Conservation (phyloP, 352 stramenopile genomes). For the Globisporangium echinulatum region DNA sequence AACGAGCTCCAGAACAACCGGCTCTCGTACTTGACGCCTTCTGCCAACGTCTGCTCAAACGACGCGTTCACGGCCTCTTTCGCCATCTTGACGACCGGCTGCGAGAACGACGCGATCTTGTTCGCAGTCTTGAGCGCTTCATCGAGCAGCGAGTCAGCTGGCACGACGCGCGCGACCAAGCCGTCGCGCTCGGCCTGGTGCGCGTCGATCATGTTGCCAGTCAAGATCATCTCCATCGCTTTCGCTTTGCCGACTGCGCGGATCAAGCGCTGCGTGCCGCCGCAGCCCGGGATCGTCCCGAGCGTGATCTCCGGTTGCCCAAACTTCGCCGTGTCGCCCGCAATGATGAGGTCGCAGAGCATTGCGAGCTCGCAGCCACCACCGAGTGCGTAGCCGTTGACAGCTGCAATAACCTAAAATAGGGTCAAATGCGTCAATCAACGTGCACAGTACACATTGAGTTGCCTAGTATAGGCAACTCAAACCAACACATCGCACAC, state of each 20-base stretch:
- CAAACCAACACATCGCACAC: background rate
- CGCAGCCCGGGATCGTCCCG: conserved; percentile 95
- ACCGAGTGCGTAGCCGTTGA: conserved; percentile 97
- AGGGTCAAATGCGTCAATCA: background rate
- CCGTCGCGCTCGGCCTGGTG: conserved; percentile 92
- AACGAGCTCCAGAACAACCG: conserved; percentile 98
- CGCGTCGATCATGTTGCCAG: conserved; percentile 95
- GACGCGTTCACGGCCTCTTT: conserved; percentile 95
- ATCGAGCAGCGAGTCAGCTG: conserved; percentile 88
- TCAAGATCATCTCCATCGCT: conserved; percentile 98
- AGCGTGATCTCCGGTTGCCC: conserved; percentile 98
- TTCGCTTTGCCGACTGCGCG: conserved; percentile 97
- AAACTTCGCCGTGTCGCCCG: conserved; percentile 95
- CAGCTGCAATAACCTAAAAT: conserved; percentile 88
- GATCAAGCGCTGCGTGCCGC: conserved; percentile 96
- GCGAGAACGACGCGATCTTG: conserved; percentile 95
- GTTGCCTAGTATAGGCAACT: no score
- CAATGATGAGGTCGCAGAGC: conserved; percentile 99
- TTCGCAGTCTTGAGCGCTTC: conserved; percentile 94
- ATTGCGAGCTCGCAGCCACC: conserved; percentile 98
- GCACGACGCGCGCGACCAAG: conserved; percentile 92
- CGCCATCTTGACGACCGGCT: conserved; percentile 93
- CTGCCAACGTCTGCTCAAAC: conserved; percentile 91
- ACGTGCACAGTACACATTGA: background rate
- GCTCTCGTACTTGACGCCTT: conserved; percentile 95